These are phyloP conservation scores for Zizania palustris DNA, from an alignment of 202 grass and related monocot species.

Conservation along the genomic window DNA sequence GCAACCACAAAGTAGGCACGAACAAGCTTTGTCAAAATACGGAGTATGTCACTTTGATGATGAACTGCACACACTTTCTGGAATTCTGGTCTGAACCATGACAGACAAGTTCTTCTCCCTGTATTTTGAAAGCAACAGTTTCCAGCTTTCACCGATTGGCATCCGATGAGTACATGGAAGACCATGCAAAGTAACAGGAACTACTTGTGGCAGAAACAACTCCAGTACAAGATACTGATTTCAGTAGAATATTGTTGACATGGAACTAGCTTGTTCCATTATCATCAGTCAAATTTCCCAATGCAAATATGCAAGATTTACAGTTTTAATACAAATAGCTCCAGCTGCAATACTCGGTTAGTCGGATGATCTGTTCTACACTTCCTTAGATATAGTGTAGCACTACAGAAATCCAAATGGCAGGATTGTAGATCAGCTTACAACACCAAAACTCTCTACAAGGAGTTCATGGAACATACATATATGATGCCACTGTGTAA, in stretches of 20 bases:
- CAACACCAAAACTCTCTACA: not conserved
- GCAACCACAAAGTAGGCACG: not conserved
- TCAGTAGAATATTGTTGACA: not conserved
- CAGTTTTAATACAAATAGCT: not conserved
- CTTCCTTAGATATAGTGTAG: not conserved
- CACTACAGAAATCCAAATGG: no score
- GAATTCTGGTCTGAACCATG: not conserved
- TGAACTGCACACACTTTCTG: slow-evolving; percentile 6
- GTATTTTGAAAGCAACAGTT: not conserved
- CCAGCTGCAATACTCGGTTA: not conserved
- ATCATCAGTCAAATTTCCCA: not conserved
- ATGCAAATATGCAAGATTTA: not conserved
- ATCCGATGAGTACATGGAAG: not conserved
- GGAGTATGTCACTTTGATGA: not conserved
- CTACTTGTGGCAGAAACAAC: not conserved
- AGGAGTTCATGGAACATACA: not conserved
- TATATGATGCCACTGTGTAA: not conserved
- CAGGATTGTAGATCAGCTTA: not conserved
- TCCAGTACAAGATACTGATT: not conserved
- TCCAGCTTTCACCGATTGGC: slow-evolving; percentile 3
- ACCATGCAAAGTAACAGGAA: not conserved
- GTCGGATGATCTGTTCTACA: no score
- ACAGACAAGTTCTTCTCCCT: not conserved
- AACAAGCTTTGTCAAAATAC: not conserved
- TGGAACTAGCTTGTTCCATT: not conserved